Base-by-base conservation (phyloP, 352 stramenopile species). In the Phytophthora gonapodyides region DNA sequence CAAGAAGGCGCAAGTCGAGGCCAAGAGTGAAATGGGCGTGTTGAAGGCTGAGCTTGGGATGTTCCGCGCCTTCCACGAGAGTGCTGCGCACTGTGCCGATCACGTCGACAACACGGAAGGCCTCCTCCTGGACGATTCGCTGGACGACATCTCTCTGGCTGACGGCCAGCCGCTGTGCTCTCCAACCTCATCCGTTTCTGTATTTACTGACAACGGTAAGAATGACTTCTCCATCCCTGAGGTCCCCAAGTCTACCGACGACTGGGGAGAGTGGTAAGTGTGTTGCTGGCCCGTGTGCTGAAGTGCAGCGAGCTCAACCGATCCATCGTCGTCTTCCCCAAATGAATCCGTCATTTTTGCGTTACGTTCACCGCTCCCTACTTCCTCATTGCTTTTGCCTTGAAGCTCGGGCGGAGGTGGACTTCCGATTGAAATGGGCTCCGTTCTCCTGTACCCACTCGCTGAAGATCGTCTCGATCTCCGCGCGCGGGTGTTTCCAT, bases 401-500 rank as follows among this genome's bases (percentile, higher is more conserved):
- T 11, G 55, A 57, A 41, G 45, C 36, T 30, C 62, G 61, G 0
- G 50, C 41, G n/a, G 53, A 59, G 42, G 31, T 54, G 13, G 67
- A 54, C 27, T 51, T 71, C 5, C 65, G 61, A 38, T 70, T 57
- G 62, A 92, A 92, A 49, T 65, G 78, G 2, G 61, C 63, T 12
- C 71, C 73, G 35, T 88, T 88, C 50, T 85, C 80, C 35, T 93
- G 84, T 8, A 91, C 56, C 84, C 84, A 93, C 21, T 89, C 79
- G n/a, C 59, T 82, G 63, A 85, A 91, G n/a, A 86, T 79, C 1
- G 63, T 63, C 27, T 95, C 87, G 17, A 93, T 84, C 47, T 93
- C 84, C 21, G 84, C 49, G 10, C 73, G 60, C 12, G 87, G 87
- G 35, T 96, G 87, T 58, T 93, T 94, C 84, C 87, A 96, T 37